phyloP scores from a whole-genome alignment of 2,329 filamentous ascomycete genomes.

The Epichloe glyceriae region DNA sequence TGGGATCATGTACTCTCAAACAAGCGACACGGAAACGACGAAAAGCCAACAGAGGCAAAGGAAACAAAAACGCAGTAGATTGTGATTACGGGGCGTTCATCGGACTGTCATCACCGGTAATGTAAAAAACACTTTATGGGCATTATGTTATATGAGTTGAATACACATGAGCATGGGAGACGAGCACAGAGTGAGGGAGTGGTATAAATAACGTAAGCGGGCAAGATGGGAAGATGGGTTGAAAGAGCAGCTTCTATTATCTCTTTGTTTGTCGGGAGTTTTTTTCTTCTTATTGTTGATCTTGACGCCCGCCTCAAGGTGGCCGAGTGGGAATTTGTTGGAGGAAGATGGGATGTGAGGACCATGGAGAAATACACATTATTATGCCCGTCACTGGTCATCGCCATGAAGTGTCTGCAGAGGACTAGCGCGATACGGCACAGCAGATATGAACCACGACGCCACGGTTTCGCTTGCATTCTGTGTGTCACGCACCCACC shows the following conservation, averaged over 20 bases:
- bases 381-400: too few species aligned
- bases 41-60: slow-evolving; percentile 1
- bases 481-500: not conserved
- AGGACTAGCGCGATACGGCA: not conserved
- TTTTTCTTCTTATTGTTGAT: not conserved
- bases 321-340: not conserved
- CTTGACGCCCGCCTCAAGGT: not conserved
- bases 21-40: not conserved
- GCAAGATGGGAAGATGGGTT: not conserved
- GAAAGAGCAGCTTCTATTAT: not conserved
- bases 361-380: not conserved
- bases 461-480: not conserved
- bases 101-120: slow-evolving; percentile 4
- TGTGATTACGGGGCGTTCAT: slow-evolving; percentile 8
- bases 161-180: slow-evolving; percentile 4
- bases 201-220: not conserved
- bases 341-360: not conserved
- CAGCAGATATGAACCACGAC: not conserved
- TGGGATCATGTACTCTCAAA: not conserved
- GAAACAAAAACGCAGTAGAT: not conserved
- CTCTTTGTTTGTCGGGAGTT: not conserved
- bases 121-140: not conserved
- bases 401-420: not conserved
- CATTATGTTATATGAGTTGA: slow-evolving; percentile 9
- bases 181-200: not conserved